These are phyloP conservation scores for Pseudogymnoascus sp. DNA, from an alignment of 2,329 filamentous ascomycete species.

Conservation along the genomic window DNA sequence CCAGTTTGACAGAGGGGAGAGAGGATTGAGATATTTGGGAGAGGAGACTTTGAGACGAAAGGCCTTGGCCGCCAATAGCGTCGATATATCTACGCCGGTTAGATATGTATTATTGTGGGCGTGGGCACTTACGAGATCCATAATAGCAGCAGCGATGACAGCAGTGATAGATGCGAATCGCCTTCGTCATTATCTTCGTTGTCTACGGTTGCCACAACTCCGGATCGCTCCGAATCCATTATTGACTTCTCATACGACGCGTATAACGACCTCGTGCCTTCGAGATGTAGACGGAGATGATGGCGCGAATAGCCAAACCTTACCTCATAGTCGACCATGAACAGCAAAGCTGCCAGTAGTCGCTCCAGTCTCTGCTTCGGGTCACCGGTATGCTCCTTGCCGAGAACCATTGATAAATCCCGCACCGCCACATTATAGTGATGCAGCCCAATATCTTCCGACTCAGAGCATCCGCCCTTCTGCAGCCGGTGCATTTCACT, in stretches of 20 bases:
- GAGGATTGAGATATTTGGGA: constrained; percentile 3
- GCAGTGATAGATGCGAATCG: not conserved
- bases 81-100: not conserved
- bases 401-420: not conserved
- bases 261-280: not conserved
- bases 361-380: constrained; percentile 7
- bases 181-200: not conserved
- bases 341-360: not conserved
- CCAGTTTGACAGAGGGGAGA: not conserved
- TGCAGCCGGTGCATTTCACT: constrained; percentile 28
- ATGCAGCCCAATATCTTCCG: not conserved
- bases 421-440: not conserved
- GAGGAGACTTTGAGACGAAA: not conserved
- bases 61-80: not conserved
- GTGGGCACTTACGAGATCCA: not conserved
- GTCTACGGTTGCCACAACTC: not conserved
- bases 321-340: not conserved
- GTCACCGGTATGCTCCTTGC: constrained; percentile 3
- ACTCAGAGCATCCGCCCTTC: not conserved
- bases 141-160: not conserved
- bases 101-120: not conserved
- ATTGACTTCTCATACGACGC: not conserved
- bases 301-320: constrained; percentile 6
- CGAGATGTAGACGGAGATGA: not conserved
- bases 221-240: not conserved